Percentiles rank a stretch among this genome's conserved stretches.
phyloP scores from a whole-genome alignment of 768 basidiomycete species.

The Amanita exitialis region DNA sequence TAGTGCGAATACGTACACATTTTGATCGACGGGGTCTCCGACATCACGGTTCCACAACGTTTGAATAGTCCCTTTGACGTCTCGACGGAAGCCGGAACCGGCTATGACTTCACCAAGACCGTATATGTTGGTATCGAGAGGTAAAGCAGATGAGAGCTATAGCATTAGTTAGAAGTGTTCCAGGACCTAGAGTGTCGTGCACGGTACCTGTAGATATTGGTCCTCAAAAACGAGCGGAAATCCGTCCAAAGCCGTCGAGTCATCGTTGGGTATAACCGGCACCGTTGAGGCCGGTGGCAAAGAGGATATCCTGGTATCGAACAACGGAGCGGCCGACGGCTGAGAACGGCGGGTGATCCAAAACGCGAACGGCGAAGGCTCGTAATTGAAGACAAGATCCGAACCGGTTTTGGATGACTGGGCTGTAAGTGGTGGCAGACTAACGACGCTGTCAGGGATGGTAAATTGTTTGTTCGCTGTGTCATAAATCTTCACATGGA shows the following conservation, averaged over 20 bases:
- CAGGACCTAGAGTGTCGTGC: background rate
- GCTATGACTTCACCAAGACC: constrained; percentile 69
- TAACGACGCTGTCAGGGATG: constrained; percentile 42
- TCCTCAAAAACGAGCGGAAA: constrained; percentile 74
- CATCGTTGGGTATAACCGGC: constrained; percentile 41
- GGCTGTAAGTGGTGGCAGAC: constrained; percentile 27
- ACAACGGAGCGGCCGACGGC: constrained; percentile 44
- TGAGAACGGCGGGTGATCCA: constrained; percentile 68
- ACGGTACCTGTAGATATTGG: constrained; percentile 64
- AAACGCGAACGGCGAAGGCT: constrained; percentile 59
- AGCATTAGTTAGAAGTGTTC: background rate
- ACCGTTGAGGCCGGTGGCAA: constrained; percentile 51
- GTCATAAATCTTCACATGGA: constrained; percentile 64
- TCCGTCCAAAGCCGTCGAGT: constrained; percentile 45
- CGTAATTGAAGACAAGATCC: constrained; percentile 63
- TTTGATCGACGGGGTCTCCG: constrained; percentile 55
- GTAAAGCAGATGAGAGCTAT: constrained; percentile 56
- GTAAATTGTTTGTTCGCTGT: constrained; percentile 52
- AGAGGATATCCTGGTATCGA: constrained; percentile 59
- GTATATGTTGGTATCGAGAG: constrained; percentile 61
- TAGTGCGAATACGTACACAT: constrained; percentile 33
- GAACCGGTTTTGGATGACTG: constrained; percentile 28
- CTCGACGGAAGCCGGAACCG: constrained; percentile 58
- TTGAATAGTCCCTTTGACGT: constrained; percentile 55
- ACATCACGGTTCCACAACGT: constrained; percentile 59